Conservation (phyloP, 768 basidiomycete species). For the Phylloporus arenicola region DNA sequence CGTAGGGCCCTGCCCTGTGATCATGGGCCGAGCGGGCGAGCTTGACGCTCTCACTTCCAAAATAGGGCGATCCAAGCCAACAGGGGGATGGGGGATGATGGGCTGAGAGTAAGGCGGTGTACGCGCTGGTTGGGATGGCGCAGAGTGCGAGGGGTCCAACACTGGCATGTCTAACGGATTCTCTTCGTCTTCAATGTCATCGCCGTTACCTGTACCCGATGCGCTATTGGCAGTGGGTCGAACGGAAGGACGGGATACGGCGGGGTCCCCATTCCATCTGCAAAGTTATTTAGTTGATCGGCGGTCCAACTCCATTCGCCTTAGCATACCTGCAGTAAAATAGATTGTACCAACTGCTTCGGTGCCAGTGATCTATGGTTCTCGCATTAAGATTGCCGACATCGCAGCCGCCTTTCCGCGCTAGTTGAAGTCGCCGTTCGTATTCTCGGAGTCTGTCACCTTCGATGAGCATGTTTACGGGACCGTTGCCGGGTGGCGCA, state of each 20-base stretch:
- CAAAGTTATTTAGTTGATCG: slow-evolving; percentile 1
- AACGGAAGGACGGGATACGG: slow-evolving; percentile 45
- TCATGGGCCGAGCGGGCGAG: slow-evolving; percentile 12
- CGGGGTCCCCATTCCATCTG: slow-evolving; percentile 67
- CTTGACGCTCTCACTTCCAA: slow-evolving; percentile 18
- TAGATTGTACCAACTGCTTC: slow-evolving; percentile 68
- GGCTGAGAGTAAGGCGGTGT: slow-evolving; percentile 22
- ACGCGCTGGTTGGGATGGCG: slow-evolving; percentile 21
- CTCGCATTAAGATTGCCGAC: slow-evolving; percentile 70
- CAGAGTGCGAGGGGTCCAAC: slow-evolving; percentile 27
- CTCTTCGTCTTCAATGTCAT: slow-evolving; percentile 51
- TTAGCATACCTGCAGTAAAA: slow-evolving; percentile 58
- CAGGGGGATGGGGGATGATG: slow-evolving; percentile 8
- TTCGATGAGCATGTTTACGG: slow-evolving; percentile 44
- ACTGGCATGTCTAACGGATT: slow-evolving; percentile 37
- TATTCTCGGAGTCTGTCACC: slow-evolving; percentile 65
- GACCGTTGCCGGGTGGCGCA: slow-evolving; percentile 29
- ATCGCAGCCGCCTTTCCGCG: slow-evolving; percentile 61
- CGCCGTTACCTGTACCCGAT: slow-evolving; percentile 32
- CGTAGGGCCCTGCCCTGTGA: slow-evolving; percentile 5
- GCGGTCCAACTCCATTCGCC: background rate
- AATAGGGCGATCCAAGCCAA: slow-evolving; percentile 12
- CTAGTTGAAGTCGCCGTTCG: slow-evolving; percentile 62
- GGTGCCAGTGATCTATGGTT: slow-evolving; percentile 76
- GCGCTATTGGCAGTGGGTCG: slow-evolving; percentile 32